phyloP scores from a whole-genome alignment of 345 rosid species.

The Cardiospermum halicacabum region DNA sequence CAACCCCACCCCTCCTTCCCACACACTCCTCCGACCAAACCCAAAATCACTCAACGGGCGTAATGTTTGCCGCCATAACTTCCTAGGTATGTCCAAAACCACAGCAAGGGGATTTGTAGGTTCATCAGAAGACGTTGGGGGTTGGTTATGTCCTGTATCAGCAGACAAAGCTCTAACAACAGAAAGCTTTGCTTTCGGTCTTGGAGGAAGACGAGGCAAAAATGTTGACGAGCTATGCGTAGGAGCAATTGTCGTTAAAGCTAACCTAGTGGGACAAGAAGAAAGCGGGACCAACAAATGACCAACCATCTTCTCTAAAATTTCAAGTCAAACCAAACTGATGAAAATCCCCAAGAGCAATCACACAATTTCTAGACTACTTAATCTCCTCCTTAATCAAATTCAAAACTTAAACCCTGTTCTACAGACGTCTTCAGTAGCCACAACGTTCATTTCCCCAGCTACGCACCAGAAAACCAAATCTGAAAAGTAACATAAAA shows the following conservation, averaged over 20 bases:
- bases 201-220: constrained; percentile 50
- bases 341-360: background rate
- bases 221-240: constrained; percentile 31
- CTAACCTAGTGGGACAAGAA: constrained; percentile 31
- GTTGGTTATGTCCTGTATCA: constrained; percentile 43
- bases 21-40: constrained; percentile 80
- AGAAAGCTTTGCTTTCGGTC: constrained; percentile 33
- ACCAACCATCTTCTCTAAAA: constrained; percentile 40
- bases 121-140: constrained; percentile 40
- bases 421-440: background rate
- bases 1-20: constrained; percentile 99
- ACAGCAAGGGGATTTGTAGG: constrained; percentile 51
- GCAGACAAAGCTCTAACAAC: constrained; percentile 49
- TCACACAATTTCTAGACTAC: background rate
- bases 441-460: constrained; percentile 6
- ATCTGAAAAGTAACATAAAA: background rate
- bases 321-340: constrained; percentile 2
- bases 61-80: constrained; percentile 75
- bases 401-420: background rate
- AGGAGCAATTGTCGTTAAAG: constrained; percentile 30
- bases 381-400: background rate
- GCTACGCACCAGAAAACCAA: background rate
- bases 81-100: constrained; percentile 62
- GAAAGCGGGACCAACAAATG: constrained; percentile 39
- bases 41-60: constrained; percentile 89